Evolutionary conservation across 164 flowering plant species (phyloP).

Genomic region (Vitis rupestris): DNA sequence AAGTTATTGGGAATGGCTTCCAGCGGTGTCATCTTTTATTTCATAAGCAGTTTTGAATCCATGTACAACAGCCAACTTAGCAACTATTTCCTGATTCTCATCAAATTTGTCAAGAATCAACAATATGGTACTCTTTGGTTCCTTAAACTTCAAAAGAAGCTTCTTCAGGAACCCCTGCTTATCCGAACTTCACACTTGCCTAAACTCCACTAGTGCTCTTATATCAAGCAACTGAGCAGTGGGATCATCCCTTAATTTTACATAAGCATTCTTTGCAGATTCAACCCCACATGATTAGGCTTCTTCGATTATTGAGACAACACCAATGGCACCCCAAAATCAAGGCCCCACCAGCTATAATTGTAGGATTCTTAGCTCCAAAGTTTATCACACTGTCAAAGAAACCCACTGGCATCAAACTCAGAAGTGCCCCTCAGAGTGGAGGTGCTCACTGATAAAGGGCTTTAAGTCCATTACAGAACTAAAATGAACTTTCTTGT

Average conservation of each 20-base stretch:
- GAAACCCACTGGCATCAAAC: conserved; percentile 40
- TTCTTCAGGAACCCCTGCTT: conserved; percentile 86
- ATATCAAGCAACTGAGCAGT: conserved; percentile 84
- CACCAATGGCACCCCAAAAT: conserved; percentile 65
- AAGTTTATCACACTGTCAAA: conserved; percentile 46
- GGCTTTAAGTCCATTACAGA: too few relatives aligned
- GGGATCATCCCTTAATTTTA: conserved; percentile 58
- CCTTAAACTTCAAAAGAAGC: conserved; percentile 78
- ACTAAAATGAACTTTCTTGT: too few relatives aligned
- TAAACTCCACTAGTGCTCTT: conserved; percentile 56
- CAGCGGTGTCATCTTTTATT: too few relatives aligned
- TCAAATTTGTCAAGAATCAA: conserved; percentile 69
- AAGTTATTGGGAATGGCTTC: too few relatives aligned
- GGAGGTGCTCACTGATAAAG: conserved; percentile 16
- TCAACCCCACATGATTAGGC: conserved; percentile 79
- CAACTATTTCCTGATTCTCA: too few relatives aligned
- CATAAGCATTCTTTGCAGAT: conserved; percentile 75
- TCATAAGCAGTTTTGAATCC: too few relatives aligned
- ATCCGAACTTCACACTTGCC: conserved; percentile 75
- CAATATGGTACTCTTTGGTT: conserved; percentile 84
- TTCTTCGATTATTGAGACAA: conserved; percentile 56
- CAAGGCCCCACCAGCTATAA: conserved; percentile 60
- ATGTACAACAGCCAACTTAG: too few relatives aligned
- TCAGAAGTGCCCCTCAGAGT: conserved; percentile 22
- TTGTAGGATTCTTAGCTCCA: conserved; percentile 56